Evolutionary conservation across 1,284 basidiomycete species (phyloP).

Genomic region (Cryptococcus jaspeensis): DNA sequence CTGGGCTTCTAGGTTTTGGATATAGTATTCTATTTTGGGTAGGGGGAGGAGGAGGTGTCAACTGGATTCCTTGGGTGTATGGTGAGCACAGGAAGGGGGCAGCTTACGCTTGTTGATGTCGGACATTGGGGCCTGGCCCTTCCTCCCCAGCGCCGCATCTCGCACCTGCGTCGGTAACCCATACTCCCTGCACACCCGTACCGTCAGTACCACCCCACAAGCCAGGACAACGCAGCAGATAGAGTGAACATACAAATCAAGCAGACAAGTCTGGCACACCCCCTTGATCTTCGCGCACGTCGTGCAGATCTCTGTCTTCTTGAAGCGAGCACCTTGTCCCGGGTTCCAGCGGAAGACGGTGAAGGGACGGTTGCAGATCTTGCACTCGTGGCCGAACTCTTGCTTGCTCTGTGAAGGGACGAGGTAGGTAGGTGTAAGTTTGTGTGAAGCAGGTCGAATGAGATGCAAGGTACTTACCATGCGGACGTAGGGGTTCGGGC

Average conservation of each 20-base stretch:
- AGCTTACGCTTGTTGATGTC: slow-evolving; percentile 77
- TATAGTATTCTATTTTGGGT: slow-evolving; percentile 73
- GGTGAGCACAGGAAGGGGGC: neutral
- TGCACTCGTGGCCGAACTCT: slow-evolving; percentile 88
- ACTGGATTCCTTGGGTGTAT: neutral
- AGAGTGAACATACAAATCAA: slow-evolving; percentile 63
- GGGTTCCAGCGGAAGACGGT: slow-evolving; percentile 99
- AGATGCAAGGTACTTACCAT: slow-evolving; percentile 63
- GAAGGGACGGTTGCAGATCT: slow-evolving; percentile 86
- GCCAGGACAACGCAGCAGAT: neutral
- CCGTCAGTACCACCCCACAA: neutral
- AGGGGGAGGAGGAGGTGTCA: neutral
- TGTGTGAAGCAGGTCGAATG: neutral
- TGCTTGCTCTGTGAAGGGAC: slow-evolving; percentile 72
- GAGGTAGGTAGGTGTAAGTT: neutral
- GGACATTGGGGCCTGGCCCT: slow-evolving; percentile 86
- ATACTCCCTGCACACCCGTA: slow-evolving; percentile 62
- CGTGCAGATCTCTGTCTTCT: slow-evolving; percentile 97
- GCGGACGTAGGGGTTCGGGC: slow-evolving; percentile 80
- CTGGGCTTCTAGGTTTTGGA: slow-evolving; percentile 91
- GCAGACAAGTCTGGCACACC: slow-evolving; percentile 94
- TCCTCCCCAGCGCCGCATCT: slow-evolving; percentile 86
- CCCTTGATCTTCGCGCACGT: slow-evolving; percentile 99
- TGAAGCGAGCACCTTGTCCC: slow-evolving; percentile 85
- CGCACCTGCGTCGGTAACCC: slow-evolving; percentile 95